Percentiles rank a stretch among this genome's conserved stretches.
phyloP scores from a whole-genome alignment of 768 basidiomycete genomes.

The Hygrophorus pudorinus region DNA sequence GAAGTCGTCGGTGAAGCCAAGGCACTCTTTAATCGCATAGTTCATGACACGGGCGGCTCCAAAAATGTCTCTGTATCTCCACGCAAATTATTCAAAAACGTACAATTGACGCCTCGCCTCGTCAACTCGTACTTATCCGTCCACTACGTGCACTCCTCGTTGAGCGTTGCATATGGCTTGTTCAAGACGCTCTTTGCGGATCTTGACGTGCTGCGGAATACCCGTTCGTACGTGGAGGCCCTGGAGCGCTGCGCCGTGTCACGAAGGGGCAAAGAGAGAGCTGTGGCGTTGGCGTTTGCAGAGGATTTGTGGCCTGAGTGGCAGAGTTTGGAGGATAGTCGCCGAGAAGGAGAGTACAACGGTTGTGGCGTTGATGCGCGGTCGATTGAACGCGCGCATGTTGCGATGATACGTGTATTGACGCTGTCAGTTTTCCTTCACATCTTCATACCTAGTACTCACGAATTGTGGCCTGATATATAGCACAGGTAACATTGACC shows the following conservation, averaged over 20 bases:
- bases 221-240: slow-evolving; percentile 51
- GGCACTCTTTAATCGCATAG: slow-evolving; percentile 53
- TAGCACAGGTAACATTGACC: slow-evolving; percentile 40
- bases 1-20: slow-evolving; percentile 65
- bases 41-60: slow-evolving; percentile 28
- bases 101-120: slow-evolving; percentile 50
- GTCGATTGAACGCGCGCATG: slow-evolving; percentile 58
- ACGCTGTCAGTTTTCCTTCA: slow-evolving; percentile 38
- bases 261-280: slow-evolving; percentile 35
- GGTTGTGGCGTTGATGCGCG: slow-evolving; percentile 29
- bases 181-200: slow-evolving; percentile 44
- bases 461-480: slow-evolving; percentile 5
- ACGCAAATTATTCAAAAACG: slow-evolving; percentile 40
- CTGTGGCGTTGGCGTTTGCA: slow-evolving; percentile 39
- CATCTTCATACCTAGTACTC: background rate
- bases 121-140: slow-evolving; percentile 79
- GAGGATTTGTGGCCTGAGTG: slow-evolving; percentile 62
- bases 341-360: slow-evolving; percentile 12
- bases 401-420: slow-evolving; percentile 56
- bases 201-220: slow-evolving; percentile 33
- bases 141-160: slow-evolving; percentile 42
- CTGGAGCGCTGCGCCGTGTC: slow-evolving; percentile 53
- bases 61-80: slow-evolving; percentile 9
- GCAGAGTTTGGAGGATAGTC: slow-evolving; percentile 34
- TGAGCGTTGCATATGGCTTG: slow-evolving; percentile 36